These are phyloP conservation scores for Setomelanomma holmii DNA, from an alignment of 2,329 filamentous ascomycete species.

Conservation along the genomic window DNA sequence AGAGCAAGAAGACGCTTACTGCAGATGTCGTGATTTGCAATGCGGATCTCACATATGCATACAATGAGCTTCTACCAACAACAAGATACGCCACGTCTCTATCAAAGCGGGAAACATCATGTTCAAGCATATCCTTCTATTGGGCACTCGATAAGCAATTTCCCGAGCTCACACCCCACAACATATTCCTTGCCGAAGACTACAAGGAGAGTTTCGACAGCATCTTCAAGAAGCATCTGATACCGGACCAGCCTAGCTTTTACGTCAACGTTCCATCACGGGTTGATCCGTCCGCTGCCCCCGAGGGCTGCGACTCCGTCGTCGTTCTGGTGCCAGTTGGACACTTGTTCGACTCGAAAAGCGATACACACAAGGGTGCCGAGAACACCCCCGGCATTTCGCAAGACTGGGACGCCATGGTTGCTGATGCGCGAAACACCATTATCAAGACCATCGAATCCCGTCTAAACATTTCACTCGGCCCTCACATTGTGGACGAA, in stretches of 20 bases:
- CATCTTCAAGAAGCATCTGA: constrained; percentile 73
- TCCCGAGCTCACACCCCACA: constrained; percentile 71
- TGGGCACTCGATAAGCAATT: constrained; percentile 70
- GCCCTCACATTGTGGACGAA: constrained; percentile 65
- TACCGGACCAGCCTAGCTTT: constrained; percentile 74
- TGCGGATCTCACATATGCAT: constrained; percentile 76
- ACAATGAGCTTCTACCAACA: constrained; percentile 71
- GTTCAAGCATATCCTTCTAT: constrained; percentile 79
- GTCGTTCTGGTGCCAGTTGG: constrained; percentile 77
- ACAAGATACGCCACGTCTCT: constrained; percentile 53
- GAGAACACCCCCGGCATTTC: constrained; percentile 51
- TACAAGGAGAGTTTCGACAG: constrained; percentile 77
- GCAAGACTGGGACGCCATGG: constrained; percentile 69
- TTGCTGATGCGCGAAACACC: constrained; percentile 64
- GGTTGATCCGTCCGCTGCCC: constrained; percentile 72
- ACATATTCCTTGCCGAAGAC: constrained; percentile 78
- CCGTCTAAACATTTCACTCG: constrained; percentile 64
- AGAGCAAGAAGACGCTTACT: constrained; percentile 61
- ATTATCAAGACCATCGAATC: constrained; percentile 67
- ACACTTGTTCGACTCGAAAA: constrained; percentile 60
- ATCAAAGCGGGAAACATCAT: constrained; percentile 64
- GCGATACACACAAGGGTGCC: constrained; percentile 50
- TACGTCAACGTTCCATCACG: constrained; percentile 79
- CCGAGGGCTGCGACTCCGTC: constrained; percentile 68
- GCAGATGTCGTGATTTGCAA: constrained; percentile 76